phyloP scores from a whole-genome alignment of 352 stramenopile genomes.

The Phytophthora quininea region DNA sequence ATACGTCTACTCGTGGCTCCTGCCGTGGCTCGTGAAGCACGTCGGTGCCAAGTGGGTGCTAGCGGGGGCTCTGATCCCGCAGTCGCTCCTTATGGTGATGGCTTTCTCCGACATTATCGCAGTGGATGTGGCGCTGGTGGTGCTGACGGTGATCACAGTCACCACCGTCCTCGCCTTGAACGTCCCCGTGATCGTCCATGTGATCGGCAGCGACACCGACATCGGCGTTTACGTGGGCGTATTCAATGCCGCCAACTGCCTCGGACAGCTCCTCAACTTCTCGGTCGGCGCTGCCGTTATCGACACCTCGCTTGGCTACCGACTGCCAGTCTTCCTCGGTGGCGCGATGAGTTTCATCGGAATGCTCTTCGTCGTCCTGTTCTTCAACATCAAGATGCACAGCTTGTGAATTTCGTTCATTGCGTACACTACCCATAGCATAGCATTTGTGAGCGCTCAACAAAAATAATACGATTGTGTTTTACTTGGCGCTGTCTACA shows the following conservation, averaged over 20 bases:
- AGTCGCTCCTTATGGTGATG: slow-evolving; percentile 22
- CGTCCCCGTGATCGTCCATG: slow-evolving; percentile 30
- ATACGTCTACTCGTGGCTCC: slow-evolving; percentile 47
- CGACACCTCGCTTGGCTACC: slow-evolving; percentile 27
- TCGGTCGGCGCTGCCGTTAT: slow-evolving; percentile 20
- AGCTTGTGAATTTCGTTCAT: slow-evolving; percentile 27
- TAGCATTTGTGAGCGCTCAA: too few species aligned
- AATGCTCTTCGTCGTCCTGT: slow-evolving; percentile 43
- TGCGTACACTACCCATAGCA: too few species aligned
- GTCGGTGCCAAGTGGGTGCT: slow-evolving; percentile 36
- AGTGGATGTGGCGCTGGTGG: slow-evolving; percentile 23
- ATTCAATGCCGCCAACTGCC: slow-evolving; percentile 30
- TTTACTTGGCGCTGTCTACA: slow-evolving; percentile 37
- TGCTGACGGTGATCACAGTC: slow-evolving; percentile 21
- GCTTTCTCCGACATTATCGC: slow-evolving; percentile 16
- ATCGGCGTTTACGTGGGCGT: slow-evolving; percentile 33
- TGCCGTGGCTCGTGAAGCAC: slow-evolving; percentile 44
- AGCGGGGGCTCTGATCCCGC: slow-evolving; percentile 15
- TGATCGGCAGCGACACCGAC: slow-evolving; percentile 21
- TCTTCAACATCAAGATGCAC: slow-evolving; percentile 55
- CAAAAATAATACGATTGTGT: neutral
- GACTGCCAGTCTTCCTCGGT: slow-evolving; percentile 27
- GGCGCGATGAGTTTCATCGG: slow-evolving; percentile 31
- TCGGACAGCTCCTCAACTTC: slow-evolving; percentile 34
- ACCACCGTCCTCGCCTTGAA: slow-evolving; percentile 26